Base-by-base conservation (phyloP, 2,329 filamentous ascomycete genomes). In the Chrysoporthe deuterocubensis region DNA sequence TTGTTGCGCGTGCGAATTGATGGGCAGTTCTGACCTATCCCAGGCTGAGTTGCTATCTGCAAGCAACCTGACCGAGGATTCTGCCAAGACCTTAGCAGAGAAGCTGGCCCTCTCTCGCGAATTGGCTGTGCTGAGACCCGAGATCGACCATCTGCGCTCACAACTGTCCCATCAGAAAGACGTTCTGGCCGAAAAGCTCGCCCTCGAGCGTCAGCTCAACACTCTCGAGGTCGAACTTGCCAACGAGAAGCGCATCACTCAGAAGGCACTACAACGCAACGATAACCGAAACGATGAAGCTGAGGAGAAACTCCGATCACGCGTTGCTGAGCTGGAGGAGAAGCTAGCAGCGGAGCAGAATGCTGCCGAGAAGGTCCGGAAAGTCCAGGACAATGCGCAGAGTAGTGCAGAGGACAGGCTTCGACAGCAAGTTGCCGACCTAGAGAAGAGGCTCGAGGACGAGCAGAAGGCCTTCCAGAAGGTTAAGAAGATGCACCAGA, bases 141-240 rank as follows among this genome's bases (percentile, higher is more conserved):
- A 89, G 72, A 71, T 88, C 18, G 85, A 88, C 52, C 85, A 88
- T 66, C 78, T 89, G 37, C 80, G 81, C 71, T 82, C 84, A 2
- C 85, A 88, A 73, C 76, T 88, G 13, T 75, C 80, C 40, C 82
- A 84, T 16, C 88, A 94, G 65, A 89, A 94, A 74, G 84, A 86
- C 2, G 81, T 92, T 13, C 82, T 96, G 18, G 84, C 90, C 1
- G 93, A 97, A 75, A 97, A 96, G 77, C 83, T 95, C 58, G 85
- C 90, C 1, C 80, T 97, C 16, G 90, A 96, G 75, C 89, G 92
- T 59, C 92, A 96, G 78, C 78, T 97, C 40, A 90, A 86, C 74
- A 89, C 90, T 1, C 78, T 94, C 2, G 92, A 97, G 77, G 89
- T 93, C 56, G 92, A 97, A 73, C 84, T 97, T 2, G 92, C 94